Evolutionary conservation across 176 grass and related monocot genomes (phyloP), one percentile per base, ranked within the genome.

Genomic region (Rhynchospora pubera): DNA sequence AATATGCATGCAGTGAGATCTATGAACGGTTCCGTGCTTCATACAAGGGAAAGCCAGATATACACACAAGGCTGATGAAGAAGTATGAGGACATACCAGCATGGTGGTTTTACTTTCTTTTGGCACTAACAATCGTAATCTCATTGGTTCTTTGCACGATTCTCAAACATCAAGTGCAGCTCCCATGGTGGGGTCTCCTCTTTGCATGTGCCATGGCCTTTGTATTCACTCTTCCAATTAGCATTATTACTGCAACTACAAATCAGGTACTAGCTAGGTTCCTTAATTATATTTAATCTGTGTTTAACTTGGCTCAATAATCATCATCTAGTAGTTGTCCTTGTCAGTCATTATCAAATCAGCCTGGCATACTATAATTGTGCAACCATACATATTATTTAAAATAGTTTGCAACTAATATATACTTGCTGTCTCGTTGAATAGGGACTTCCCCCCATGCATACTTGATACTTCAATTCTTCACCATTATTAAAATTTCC

Each of bases 111-210:
- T 83, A 91, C 75, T 0, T 19, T 11, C 59, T 94, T 73, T 77
- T 94, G 0, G 65, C 3, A 56, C 28, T 81, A 23, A 86, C 88
- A 63, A 26, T 86, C 19, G 75, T 71, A 1, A 65, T 83, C 4
- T 26, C 91, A 1, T 0, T 97, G 57, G 62, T 94, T 55, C 94
- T 97, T 68, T 97, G 94, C 88, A 97, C 65, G 24, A 69, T 85
- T 15, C 87, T 89, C 75, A 92, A 94, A 82, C 47, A 88, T 19
- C 90, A 97, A 86, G 87, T 97, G 48, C 92, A 97, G 64, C 90
- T 97, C 34, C 92, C 91, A 14, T 94, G 92, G 92, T 94, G 92
- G 94, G 91, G 85, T 3, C 92, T 97, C 70, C 82, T 97, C 81
- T 89, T 92, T 6, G 88, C 92, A 81, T 92, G 90, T 15, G 87